A percentile compares a stretch with the other conserved stretches of the same genome.
phyloP scores from a whole-genome alignment of 306 rosid genomes.

The Cucumis cinereus region DNA sequence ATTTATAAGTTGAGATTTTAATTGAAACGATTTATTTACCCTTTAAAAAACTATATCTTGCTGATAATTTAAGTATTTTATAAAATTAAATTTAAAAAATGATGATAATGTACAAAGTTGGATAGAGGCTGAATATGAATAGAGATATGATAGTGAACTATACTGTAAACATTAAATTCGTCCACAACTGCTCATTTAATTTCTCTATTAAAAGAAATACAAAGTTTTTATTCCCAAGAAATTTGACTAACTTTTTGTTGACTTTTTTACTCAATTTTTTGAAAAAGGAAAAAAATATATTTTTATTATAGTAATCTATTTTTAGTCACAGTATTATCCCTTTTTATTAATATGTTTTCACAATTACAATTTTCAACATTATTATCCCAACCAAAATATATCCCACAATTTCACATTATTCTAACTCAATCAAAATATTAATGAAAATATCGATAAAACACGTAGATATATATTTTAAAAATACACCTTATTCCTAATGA shows the following conservation, averaged over 20 bases:
- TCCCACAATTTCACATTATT: not conserved
- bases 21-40: not conserved
- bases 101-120: not conserved
- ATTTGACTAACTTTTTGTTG: not conserved
- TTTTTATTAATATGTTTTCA: not conserved
- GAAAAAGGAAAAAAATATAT: no score
- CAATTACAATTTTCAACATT: not conserved
- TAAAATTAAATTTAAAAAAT: no score
- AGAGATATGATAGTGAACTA: not conserved
- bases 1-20: no score
- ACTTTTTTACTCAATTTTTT: not conserved
- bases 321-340: no score
- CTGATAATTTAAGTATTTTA: no score
- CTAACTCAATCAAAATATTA: no score
- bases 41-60: no score
- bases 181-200: not conserved
- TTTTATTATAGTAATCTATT: no score
- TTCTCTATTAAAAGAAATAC: not conserved
- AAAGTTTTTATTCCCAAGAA: not conserved
- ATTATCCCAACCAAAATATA: not conserved
- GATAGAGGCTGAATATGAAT: not conserved
- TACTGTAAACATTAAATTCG: not conserved
- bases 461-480: no score
- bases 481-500: no score
- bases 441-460: no score